Conservation (phyloP, 768 basidiomycete species). For the Auricularia heimuer region DNA sequence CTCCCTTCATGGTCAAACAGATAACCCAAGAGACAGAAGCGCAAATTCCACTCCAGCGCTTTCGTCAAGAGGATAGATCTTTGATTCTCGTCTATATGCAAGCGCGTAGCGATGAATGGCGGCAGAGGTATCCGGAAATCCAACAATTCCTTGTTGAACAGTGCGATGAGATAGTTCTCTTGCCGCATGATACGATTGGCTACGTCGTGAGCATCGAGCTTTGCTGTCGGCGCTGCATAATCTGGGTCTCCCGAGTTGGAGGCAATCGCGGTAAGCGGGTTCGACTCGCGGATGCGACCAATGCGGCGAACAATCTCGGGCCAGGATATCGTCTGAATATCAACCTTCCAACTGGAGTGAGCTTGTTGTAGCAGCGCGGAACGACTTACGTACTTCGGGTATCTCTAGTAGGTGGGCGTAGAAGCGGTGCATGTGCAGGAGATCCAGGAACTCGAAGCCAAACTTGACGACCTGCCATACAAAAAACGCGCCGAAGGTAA, state of each 20-base stretch:
- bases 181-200: constrained; percentile 97
- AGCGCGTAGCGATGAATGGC: constrained; percentile 37
- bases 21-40: constrained; percentile 92
- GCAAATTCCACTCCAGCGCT: constrained; percentile 93
- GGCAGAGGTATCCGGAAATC: constrained; percentile 83
- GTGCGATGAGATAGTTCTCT: constrained; percentile 95
- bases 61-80: constrained; percentile 77
- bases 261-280: constrained; percentile 82
- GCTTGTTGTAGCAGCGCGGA: no score
- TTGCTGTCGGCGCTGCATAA: constrained; percentile 58
- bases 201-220: constrained; percentile 94
- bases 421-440: constrained; percentile 92
- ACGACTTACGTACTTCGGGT: constrained; percentile 62
- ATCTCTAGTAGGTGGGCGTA: constrained; percentile 90
- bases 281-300: constrained; percentile 80
- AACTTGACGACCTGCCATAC: constrained; percentile 81
- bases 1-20: constrained; percentile 84
- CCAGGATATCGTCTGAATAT: constrained; percentile 98
- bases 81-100: constrained; percentile 37
- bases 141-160: constrained; percentile 94
- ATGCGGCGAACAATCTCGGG: constrained; percentile 88
- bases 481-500: constrained; percentile 82
- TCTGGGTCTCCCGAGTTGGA: constrained; percentile 42
- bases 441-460: constrained; percentile 58
- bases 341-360: constrained; percentile 45